Conservation (phyloP, 495 filamentous ascomycete genomes). For the Niebla homalea region DNA sequence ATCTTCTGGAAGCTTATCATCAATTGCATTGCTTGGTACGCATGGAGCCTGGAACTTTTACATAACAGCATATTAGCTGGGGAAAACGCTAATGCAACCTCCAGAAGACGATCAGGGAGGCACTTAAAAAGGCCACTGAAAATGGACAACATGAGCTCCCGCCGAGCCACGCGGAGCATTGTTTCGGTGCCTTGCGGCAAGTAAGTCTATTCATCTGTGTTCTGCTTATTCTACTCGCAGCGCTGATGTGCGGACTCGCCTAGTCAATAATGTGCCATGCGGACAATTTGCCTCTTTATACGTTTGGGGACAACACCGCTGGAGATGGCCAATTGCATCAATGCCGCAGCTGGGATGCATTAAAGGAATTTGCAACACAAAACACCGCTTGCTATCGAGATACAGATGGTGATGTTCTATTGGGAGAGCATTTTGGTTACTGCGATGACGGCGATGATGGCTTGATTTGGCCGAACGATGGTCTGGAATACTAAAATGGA, state of each 20-base stretch:
- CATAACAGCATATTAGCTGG: too few species aligned
- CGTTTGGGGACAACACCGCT: conserved; percentile 6
- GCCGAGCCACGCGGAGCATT: conserved; percentile 3
- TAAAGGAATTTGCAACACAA: conserved; percentile 8
- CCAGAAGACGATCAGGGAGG: too few species aligned
- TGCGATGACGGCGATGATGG: conserved; percentile 13
- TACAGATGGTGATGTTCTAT: not conserved
- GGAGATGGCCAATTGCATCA: conserved; percentile 11
- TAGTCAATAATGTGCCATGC: conserved; percentile 8
- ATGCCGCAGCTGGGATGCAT: conserved; percentile 12
- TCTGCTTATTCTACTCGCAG: too few species aligned
- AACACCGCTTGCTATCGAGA: conserved; percentile 13
- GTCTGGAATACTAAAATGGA: too few species aligned
- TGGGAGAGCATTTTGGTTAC: conserved; percentile 13
- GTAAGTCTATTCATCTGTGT: too few species aligned
- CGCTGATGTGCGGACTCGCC: too few species aligned
- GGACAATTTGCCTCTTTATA: conserved; percentile 9
- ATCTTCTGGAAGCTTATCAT: conserved; percentile 6
- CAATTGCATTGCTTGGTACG: conserved; percentile 6
- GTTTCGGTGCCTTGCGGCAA: conserved; percentile 10
- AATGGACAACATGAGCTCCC: not conserved
- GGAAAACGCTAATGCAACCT: too few species aligned
- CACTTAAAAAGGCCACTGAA: too few species aligned
- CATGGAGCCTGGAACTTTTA: too few species aligned
- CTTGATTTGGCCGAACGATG: too few species aligned